phyloP scores from a whole-genome alignment of 148 eudicot species.

The Amaranthus hypochondriacus region DNA sequence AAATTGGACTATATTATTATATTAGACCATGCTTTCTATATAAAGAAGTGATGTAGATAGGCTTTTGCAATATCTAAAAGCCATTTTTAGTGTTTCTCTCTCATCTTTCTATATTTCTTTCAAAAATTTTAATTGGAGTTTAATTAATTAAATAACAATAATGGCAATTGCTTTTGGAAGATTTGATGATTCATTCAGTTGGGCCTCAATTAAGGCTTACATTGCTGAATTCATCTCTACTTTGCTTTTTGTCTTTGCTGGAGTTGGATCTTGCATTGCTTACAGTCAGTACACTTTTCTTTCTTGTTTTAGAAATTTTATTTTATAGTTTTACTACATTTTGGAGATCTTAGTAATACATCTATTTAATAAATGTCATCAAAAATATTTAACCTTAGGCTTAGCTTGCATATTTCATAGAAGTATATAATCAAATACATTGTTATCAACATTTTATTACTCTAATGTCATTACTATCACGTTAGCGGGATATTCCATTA shows the following conservation, averaged over 20 bases:
- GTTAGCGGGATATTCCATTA: too few species aligned
- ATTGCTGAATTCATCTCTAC: slow-evolving; percentile 82
- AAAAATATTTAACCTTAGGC: too few species aligned
- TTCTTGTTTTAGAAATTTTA: neutral
- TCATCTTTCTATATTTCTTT: neutral
- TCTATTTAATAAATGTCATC: neutral
- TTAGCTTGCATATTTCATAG: too few species aligned
- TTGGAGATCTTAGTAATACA: neutral
- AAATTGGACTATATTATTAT: neutral
- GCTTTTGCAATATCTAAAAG: slow-evolving; percentile 17
- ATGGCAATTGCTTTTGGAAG: slow-evolving; percentile 70
- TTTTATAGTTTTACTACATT: neutral
- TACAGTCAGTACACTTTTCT: slow-evolving; percentile 31
- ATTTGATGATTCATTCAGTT: slow-evolving; percentile 56
- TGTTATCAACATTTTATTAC: too few species aligned
- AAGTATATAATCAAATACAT: too few species aligned
- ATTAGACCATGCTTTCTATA: slow-evolving; percentile 11
- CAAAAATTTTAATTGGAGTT: neutral
- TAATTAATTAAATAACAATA: neutral
- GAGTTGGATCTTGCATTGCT: slow-evolving; percentile 85
- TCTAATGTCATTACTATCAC: too few species aligned
- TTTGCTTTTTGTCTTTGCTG: slow-evolving; percentile 78
- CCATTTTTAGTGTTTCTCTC: slow-evolving; percentile 9
- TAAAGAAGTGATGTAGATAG: slow-evolving; percentile 33
- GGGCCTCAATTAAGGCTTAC: slow-evolving; percentile 60